Base-by-base conservation (phyloP, 441 rosid genomes). In the Theobroma grandiflorum region DNA sequence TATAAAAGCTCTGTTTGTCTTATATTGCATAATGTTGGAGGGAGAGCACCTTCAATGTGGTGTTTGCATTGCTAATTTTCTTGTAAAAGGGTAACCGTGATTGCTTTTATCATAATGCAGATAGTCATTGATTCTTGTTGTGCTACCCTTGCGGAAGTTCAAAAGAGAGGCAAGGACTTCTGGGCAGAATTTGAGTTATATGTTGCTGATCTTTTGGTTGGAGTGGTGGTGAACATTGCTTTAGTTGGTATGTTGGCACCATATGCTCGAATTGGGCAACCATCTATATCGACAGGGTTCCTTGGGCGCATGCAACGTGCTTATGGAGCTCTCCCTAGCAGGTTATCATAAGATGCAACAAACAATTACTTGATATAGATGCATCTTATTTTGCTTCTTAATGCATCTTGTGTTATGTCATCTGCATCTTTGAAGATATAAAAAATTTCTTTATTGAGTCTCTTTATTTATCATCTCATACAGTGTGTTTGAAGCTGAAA, bases 241-340 rank as follows among this genome's bases (percentile, higher is more conserved):
- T 81, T 94, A 76, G 97, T 94, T 50, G 95, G 94, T 82, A 89
- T 92, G 97, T 75, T 94, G 79, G 98, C 98, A 38, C 97, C 98
- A 63, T 94, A 88, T 84, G 94, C 85, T 49, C 92, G 97, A 57
- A 86, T 90, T n/a, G 94, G 95, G 67, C 90, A 89, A 80, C 86
- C 87, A 75, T 89, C 95, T n/a, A 78, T 80, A 12, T 88, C 97
- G 2, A 87, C 79, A 83, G 92, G 98, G 58, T 74, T 85, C 80
- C 61, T 90, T 62, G 98, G 97, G 81, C 71, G 86, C 62, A 67
- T 91, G 84, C 90, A 84, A 66, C 85, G 55, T 75, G 92, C 97
- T 81, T 94, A 88, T 83, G 84, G 82, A 72, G 90, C 97, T 55
- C 97, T 94, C 78, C 95, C 98, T 57, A 94, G 98, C 87, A 92